A percentile compares a stretch with the other conserved stretches of the same genome.
Evolutionary conservation across 257 asterid genomes (phyloP).

Genomic region (Euphrasia confusa): DNA sequence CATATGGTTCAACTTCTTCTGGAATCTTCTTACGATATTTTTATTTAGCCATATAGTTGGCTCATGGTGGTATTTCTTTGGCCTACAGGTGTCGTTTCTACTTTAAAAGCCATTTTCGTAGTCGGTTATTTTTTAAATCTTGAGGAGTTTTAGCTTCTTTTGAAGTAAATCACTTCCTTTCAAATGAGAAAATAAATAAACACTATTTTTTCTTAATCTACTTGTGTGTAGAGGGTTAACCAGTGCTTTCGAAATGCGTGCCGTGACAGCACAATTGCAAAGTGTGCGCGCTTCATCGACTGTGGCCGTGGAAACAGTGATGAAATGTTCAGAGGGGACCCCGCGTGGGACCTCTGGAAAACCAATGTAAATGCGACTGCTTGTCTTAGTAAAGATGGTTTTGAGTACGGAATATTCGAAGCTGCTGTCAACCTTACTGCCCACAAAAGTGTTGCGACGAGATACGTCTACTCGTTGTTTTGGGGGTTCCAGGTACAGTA

Average conservation of each 20-base stretch:
- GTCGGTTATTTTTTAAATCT: slow-evolving; percentile 25
- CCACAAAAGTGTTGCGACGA: slow-evolving; percentile 28
- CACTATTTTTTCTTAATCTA: slow-evolving; percentile 16
- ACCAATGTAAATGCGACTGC: slow-evolving; percentile 44
- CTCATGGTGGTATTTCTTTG: slow-evolving; percentile 88
- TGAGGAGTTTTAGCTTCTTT: no score
- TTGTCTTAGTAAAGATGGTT: slow-evolving; percentile 54
- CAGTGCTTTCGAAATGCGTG: slow-evolving; percentile 83
- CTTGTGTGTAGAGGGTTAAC: slow-evolving; percentile 63
- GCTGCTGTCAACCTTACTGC: slow-evolving; percentile 63
- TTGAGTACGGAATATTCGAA: slow-evolving; percentile 59
- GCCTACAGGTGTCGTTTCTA: no score
- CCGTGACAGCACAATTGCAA: slow-evolving; percentile 24
- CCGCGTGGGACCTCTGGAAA: slow-evolving; percentile 52
- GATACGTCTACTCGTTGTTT: slow-evolving; percentile 80
- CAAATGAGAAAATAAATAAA: no score
- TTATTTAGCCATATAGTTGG: slow-evolving; percentile 83
- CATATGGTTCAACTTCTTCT: slow-evolving; percentile 74
- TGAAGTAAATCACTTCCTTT: no score
- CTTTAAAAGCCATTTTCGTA: no score
- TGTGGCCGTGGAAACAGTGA: slow-evolving; percentile 51
- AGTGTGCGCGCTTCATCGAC: slow-evolving; percentile 52
- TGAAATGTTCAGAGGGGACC: slow-evolving; percentile 14
- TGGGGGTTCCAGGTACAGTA: slow-evolving; percentile 99
- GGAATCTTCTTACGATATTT: slow-evolving; percentile 65